Percentiles rank a stretch among this genome's conserved stretches.
These are phyloP conservation scores for Microcera coccophila DNA, from an alignment of 2,329 filamentous ascomycete genomes.

Conservation along the genomic window DNA sequence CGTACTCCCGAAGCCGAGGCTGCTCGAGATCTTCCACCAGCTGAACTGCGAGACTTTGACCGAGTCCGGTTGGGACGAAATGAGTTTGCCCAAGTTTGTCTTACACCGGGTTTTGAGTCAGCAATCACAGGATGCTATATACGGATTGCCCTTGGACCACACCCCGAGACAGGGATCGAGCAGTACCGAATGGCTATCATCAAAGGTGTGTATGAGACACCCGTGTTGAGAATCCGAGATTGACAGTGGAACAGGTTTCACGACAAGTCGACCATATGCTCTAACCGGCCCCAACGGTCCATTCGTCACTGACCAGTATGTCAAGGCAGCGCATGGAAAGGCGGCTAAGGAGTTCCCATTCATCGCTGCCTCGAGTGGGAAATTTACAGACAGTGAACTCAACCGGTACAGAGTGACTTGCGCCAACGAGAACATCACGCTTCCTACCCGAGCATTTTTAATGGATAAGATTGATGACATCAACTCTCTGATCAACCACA, in stretches of 20 bases:
- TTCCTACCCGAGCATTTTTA: slow-evolving; percentile 70
- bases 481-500: slow-evolving; percentile 70
- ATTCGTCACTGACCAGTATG: slow-evolving; percentile 83
- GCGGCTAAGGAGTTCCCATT: slow-evolving; percentile 83
- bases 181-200: slow-evolving; percentile 87
- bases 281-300: slow-evolving; percentile 72
- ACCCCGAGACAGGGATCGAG: slow-evolving; percentile 66
- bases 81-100: slow-evolving; percentile 87
- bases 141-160: slow-evolving; percentile 76
- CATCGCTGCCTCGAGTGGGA: slow-evolving; percentile 79
- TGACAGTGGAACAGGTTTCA: slow-evolving; percentile 59
- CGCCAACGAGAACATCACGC: slow-evolving; percentile 63
- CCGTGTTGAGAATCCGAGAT: slow-evolving; percentile 1
- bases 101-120: slow-evolving; percentile 84
- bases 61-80: slow-evolving; percentile 77
- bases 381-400: slow-evolving; percentile 82
- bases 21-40: slow-evolving; percentile 65
- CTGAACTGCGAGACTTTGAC: slow-evolving; percentile 77
- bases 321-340: slow-evolving; percentile 76
- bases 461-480: slow-evolving; percentile 74
- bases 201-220: slow-evolving; percentile 57
- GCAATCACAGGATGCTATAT: slow-evolving; percentile 80
- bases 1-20: slow-evolving; percentile 59
- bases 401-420: slow-evolving; percentile 75
- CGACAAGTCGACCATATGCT: slow-evolving; percentile 75